Conservation (phyloP, 495 filamentous ascomycete genomes). For the Penicillium egyptiacum region DNA sequence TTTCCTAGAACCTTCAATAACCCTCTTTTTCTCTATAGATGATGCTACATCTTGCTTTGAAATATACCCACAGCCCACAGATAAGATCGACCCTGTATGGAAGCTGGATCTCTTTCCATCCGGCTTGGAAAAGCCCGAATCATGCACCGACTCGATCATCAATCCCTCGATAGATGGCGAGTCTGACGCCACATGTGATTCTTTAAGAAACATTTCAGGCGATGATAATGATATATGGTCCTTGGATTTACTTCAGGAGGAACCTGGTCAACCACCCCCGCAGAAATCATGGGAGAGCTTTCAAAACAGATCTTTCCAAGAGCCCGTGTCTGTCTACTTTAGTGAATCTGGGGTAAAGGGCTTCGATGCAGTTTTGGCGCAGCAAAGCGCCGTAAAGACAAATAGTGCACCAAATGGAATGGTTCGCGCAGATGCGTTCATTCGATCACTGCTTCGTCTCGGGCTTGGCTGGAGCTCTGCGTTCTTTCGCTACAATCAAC, state of each 20-base stretch:
- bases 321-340: conserved; percentile 61
- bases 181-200: conserved; percentile 13
- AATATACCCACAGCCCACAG: conserved; percentile 20
- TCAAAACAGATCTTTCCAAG: conserved; percentile 40
- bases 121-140: conserved; percentile 21
- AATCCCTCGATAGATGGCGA: conserved; percentile 35
- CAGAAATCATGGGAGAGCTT: conserved; percentile 76
- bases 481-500: conserved; percentile 68
- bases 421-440: conserved; percentile 49
- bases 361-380: conserved; percentile 67
- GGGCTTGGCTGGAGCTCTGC: conserved; percentile 79
- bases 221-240: conserved; percentile 58
- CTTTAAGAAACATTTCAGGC: conserved; percentile 17
- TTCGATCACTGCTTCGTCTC: conserved; percentile 65
- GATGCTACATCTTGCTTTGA: conserved; percentile 32
- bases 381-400: conserved; percentile 17
- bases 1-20: conserved; percentile 2
- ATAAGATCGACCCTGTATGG: conserved; percentile 31
- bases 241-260: conserved; percentile 23
- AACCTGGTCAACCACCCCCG: conserved; percentile 27
- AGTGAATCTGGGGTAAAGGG: conserved; percentile 72
- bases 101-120: conserved; percentile 35
- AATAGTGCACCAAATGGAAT: conserved; percentile 19
- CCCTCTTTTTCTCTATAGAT: conserved; percentile 21
- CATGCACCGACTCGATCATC: conserved; percentile 25